Evolutionary conservation across 768 basidiomycete genomes (phyloP).

Genomic region (Lactarius psammicola): DNA sequence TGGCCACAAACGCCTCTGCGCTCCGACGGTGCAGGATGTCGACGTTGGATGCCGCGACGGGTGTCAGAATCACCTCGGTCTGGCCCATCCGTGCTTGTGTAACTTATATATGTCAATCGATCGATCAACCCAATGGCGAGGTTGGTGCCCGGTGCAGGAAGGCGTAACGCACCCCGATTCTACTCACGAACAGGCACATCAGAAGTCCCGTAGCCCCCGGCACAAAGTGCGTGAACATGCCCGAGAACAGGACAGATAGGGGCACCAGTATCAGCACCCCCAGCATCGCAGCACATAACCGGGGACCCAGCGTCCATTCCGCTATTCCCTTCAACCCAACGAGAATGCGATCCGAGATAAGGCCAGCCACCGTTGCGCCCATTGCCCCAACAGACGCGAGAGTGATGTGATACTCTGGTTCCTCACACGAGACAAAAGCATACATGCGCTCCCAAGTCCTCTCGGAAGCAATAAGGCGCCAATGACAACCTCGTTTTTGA

Average conservation of each 20-base stretch:
- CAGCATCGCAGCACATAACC: constrained; percentile 51
- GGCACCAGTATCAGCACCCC: constrained; percentile 53
- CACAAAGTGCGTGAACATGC: constrained; percentile 52
- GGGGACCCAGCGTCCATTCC: constrained; percentile 62
- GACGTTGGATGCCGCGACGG: constrained; percentile 54
- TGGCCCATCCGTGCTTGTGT: constrained; percentile 32
- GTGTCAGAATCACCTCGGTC: constrained; percentile 58
- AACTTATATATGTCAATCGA: not conserved
- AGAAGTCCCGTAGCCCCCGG: constrained; percentile 49
- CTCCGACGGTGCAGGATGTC: constrained; percentile 61
- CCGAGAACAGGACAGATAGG: constrained; percentile 47
- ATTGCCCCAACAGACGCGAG: constrained; percentile 37
- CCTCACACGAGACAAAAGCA: constrained; percentile 29
- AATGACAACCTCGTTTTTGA: constrained; percentile 55
- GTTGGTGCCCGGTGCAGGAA: not conserved
- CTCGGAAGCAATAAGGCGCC: constrained; percentile 59
- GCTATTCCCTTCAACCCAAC: constrained; percentile 45
- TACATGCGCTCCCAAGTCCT: constrained; percentile 60
- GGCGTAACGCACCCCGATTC: constrained; percentile 51
- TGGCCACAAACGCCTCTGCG: constrained; percentile 61
- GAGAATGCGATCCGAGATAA: constrained; percentile 55
- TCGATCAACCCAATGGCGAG: not conserved
- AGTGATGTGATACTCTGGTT: not conserved
- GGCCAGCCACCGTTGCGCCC: constrained; percentile 59
- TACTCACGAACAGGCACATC: constrained; percentile 59